Base-by-base conservation (phyloP, 192 early-diverging fungal species). In the Geosiphon pyriformis region DNA sequence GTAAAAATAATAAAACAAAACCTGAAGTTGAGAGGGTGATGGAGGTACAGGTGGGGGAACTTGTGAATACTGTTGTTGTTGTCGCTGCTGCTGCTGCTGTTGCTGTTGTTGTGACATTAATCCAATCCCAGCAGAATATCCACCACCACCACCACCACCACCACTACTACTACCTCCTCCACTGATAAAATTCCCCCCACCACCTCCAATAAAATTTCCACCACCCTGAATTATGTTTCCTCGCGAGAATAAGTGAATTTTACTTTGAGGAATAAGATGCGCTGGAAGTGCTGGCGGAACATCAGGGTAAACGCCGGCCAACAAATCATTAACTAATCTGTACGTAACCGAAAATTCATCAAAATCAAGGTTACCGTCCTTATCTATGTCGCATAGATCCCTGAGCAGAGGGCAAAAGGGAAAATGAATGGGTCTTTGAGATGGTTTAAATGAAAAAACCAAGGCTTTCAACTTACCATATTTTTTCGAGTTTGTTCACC, bases 311-410 rank as follows among this genome's bases (percentile, higher is more conserved):
- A 68, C 61, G 23, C 78, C 76, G 63, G 82, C 78, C 49, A 89
- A 80, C n/a, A 86, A 69, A 20, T 80, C 83, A 61, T 89, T 90
- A 3, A 88, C 82, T n/a, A 92, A 77, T 71, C 85, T 88, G 69
- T 88, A 81, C 18, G 90, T 89, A 58, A 92, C 73, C 68, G 87
- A 85, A 70, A 90, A 92, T 74, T 92, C 90, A 66, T 92, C 90
- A 71, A 90, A 85, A 71, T 92, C 90, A 58, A 92, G 81, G 29
- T 82, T 79, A 3, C 90, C 89, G 71, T 92, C 90, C 57, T 85
- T 85, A 75, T 92, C 90, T 56, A 92, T 92, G 59, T 92, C 90
- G 22, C 88, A 83, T 31, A 92, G 80, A 71, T 92, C 87, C 83
- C 83, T 83, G 15, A 42, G 6, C n/a, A n/a, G n/a, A n/a, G n/a